A percentile compares a stretch with the other conserved stretches of the same genome.
Conservation (phyloP, 768 basidiomycete genomes). For the Exsudoporus frostii region DNA sequence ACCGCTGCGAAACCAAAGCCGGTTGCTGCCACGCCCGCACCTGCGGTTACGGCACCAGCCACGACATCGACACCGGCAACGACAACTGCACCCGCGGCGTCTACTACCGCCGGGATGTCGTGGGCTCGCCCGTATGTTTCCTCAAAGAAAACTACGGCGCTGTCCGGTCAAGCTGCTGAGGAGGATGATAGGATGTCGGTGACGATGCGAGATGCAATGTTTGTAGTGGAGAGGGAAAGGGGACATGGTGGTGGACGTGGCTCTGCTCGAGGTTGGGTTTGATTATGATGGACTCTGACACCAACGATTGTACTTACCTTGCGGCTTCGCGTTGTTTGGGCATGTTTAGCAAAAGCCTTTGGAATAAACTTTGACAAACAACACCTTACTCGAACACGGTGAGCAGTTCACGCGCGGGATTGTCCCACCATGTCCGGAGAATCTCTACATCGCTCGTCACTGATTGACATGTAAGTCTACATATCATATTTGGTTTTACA, state of each 20-base stretch:
- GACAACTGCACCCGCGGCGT: slow-evolving; percentile 31
- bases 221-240: slow-evolving; percentile 78
- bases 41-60: slow-evolving; percentile 23
- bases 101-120: slow-evolving; percentile 29
- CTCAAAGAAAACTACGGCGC: slow-evolving; percentile 40
- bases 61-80: slow-evolving; percentile 30
- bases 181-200: slow-evolving; percentile 59
- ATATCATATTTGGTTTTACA: not conserved
- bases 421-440: slow-evolving; percentile 39
- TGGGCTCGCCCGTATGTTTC: slow-evolving; percentile 68
- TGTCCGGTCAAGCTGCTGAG: slow-evolving; percentile 40
- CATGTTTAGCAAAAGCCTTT: slow-evolving; percentile 23
- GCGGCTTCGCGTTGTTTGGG: slow-evolving; percentile 7
- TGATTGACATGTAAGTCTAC: slow-evolving; percentile 59
- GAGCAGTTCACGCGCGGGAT: not conserved
- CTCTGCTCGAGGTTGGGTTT: slow-evolving; percentile 67
- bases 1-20: slow-evolving; percentile 39
- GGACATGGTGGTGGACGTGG: slow-evolving; percentile 83
- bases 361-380: slow-evolving; percentile 26
- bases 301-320: too few relatives aligned
- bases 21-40: slow-evolving; percentile 31
- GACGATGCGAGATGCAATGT: slow-evolving; percentile 79
- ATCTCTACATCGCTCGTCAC: slow-evolving; percentile 59
- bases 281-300: not conserved
- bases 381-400: slow-evolving; percentile 7